phyloP scores from a whole-genome alignment of 768 basidiomycete genomes.

The Kwoniella pini region DNA sequence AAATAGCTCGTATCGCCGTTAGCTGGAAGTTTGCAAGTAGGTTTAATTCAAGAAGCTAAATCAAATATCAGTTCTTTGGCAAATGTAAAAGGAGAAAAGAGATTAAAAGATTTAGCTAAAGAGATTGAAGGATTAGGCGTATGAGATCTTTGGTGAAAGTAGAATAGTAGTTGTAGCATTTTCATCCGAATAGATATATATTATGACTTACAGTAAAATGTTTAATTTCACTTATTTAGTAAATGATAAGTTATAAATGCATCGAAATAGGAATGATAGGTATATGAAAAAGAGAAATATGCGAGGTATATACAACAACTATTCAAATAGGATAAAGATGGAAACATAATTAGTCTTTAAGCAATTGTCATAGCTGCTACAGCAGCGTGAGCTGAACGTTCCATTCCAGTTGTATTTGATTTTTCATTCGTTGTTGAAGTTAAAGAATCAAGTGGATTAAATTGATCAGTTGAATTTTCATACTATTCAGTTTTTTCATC shows the following conservation, averaged over 20 bases:
- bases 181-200: no score
- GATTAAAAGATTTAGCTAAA: constrained; percentile 43
- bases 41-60: constrained; percentile 34
- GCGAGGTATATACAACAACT: constrained; percentile 13
- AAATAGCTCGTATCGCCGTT: constrained; percentile 36
- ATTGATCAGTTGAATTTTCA: constrained; percentile 49
- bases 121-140: constrained; percentile 38
- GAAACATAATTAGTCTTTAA: no score
- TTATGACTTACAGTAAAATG: no score
- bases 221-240: no score
- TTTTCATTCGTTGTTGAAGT: constrained; percentile 7
- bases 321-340: no score
- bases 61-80: constrained; percentile 27
- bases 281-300: not conserved
- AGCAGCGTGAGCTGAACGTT: constrained; percentile 39
- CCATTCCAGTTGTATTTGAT: constrained; percentile 45
- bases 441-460: constrained; percentile 44
- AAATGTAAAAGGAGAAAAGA: constrained; percentile 38
- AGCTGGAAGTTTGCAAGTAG: constrained; percentile 40
- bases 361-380: constrained; percentile 31
- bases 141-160: constrained; percentile 2
- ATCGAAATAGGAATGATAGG: no score
- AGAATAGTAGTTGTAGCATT: no score
- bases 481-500: no score
- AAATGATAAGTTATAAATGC: not conserved